These are phyloP conservation scores for Neoascochyta sp. DNA, from an alignment of 2,329 filamentous ascomycete genomes.

Conservation along the genomic window DNA sequence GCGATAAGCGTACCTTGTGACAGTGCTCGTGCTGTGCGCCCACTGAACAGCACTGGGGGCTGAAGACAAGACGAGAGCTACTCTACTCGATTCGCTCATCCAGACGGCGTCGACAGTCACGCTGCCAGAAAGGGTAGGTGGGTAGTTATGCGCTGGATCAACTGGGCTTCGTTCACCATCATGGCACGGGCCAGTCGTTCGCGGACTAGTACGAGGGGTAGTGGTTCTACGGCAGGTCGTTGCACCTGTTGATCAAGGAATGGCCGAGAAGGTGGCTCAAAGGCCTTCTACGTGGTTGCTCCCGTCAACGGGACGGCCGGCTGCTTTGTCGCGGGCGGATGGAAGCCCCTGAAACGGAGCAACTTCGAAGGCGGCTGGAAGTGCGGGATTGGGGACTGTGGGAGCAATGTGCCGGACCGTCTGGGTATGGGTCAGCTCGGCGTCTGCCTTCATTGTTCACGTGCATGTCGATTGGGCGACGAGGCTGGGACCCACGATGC, in stretches of 20 bases:
- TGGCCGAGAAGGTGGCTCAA: constrained; percentile 18
- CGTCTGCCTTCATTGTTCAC: too few relatives aligned
- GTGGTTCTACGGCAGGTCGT: constrained; percentile 27
- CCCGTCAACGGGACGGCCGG: constrained; percentile 1
- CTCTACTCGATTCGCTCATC: constrained; percentile 4
- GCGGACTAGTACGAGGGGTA: constrained; percentile 19
- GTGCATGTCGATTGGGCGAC: constrained; percentile 2
- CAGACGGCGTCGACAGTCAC: too few relatives aligned
- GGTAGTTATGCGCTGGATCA: not conserved
- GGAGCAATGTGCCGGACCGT: too few relatives aligned
- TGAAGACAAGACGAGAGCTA: constrained; percentile 16
- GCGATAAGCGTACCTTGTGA: constrained; percentile 22
- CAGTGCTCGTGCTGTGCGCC: constrained; percentile 29
- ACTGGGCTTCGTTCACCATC: constrained; percentile 21
- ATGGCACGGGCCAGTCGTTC: constrained; percentile 38
- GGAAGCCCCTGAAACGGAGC: too few relatives aligned
- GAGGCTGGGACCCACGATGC: constrained; percentile 2
- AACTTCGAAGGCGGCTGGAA: too few relatives aligned
- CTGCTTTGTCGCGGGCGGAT: not conserved
- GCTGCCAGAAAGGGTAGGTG: too few relatives aligned
- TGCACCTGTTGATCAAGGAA: constrained; percentile 21
- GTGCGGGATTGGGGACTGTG: too few relatives aligned
- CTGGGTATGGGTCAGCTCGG: too few relatives aligned
- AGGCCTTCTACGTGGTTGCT: constrained; percentile 18
- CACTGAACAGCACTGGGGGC: constrained; percentile 12